Base-by-base conservation (phyloP, 768 basidiomycete species). In the Megacollybia marginata region DNA sequence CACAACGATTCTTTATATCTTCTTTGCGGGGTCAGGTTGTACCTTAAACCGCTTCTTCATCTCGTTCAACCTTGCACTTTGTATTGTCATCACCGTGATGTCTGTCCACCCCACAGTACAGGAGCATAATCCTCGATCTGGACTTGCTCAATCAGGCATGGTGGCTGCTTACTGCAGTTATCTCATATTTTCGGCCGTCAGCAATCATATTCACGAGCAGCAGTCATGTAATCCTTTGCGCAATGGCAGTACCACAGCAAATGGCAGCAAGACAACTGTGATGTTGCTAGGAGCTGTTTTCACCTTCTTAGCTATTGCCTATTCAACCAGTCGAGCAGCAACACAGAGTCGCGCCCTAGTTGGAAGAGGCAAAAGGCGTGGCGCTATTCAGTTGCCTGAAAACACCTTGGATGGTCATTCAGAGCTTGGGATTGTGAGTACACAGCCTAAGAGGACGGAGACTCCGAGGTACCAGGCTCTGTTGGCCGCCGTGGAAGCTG, bases 81-180 rank as follows among this genome's bases (percentile, higher is more conserved):
- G 83, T 57, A 62, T 92, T 61, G 54, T 92, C 59, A 81, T 88
- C 62, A 93, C 93, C 11, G 69, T 90, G 55, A 59, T 92, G 57
- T 91, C 86, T 56, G 72, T 99, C 49, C 82, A 91, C 54, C 94
- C 92, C 8, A 70, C 76, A 6, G 79, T 98, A 5, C 96, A 99
- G 60, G 93, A 92, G 57, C 74, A 83, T 57, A 98, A 97, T 61
- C 90, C 95, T 10, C 87, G 90, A 47, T 94, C 92, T 9, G 96
- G 96, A 4, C 80, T 99, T 6, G 92, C 92, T 1, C 96, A 98
- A 62, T 85, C 92, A 7, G 84, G 88, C 43, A 94, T 98, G 88
- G 95, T 99, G n/a, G 89, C 90, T 4, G 90, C 85, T 2, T 99
- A 99, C 65, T 96, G 91, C 70, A 92, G 93, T 2, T 99, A 99